A percentile compares a stretch with the other conserved stretches of the same genome.
phyloP scores from a whole-genome alignment of 192 early-diverging fungal genomes.

The Paraglomus occultum region DNA sequence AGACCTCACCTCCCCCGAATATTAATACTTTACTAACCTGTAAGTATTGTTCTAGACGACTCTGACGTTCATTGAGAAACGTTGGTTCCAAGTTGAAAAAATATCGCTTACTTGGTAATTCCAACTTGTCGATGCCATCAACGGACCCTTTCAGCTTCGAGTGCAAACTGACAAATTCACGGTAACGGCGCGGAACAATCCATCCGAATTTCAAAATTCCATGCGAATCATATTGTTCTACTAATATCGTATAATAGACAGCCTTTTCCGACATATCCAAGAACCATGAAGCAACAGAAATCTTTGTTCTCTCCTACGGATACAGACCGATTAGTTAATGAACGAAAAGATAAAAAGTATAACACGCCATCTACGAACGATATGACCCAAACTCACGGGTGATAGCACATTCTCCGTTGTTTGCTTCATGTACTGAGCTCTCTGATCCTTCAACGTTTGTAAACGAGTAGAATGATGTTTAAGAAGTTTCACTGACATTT shows the following conservation, averaged over 20 bases:
- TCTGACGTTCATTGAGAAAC: neutral
- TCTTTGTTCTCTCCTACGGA: neutral
- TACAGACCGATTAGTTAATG: too few relatives aligned
- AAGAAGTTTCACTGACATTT: neutral
- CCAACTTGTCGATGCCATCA: neutral
- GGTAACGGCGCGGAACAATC: constrained; percentile 4
- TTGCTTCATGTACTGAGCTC: neutral
- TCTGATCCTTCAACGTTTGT: neutral
- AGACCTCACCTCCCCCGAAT: too few relatives aligned
- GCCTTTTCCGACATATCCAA: neutral
- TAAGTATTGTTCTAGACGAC: neutral
- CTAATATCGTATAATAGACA: neutral
- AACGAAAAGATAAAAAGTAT: too few relatives aligned
- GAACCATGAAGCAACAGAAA: neutral
- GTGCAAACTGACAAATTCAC: neutral
- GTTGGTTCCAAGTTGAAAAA: neutral
- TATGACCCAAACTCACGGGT: neutral
- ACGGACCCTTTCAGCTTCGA: neutral
- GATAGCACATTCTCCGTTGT: neutral
- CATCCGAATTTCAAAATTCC: neutral
- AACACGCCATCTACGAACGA: too few relatives aligned
- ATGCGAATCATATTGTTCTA: neutral
- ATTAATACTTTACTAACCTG: neutral
- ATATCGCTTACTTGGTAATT: neutral
- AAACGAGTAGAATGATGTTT: neutral